Evolutionary conservation across 164 flowering plant species (phyloP), one percentile per base, ranked within the genome.

Genomic region (Warburgia ugandensis): DNA sequence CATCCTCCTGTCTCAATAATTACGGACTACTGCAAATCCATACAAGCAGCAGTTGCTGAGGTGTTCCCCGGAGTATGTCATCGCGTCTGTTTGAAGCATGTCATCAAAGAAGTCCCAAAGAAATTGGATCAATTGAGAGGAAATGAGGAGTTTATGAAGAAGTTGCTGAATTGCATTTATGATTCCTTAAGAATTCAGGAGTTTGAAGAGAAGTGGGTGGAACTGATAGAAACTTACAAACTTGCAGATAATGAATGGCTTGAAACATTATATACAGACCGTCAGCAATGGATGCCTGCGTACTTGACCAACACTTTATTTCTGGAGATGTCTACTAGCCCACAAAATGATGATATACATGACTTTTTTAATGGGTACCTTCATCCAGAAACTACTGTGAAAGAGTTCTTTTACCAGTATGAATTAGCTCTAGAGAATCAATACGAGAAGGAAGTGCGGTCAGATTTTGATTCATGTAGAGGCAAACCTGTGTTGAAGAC

Each of bases 1-100:
- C 9, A 27, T 13, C 21, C 26, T 12, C 56, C 56, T 5, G 40
- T 25, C 14, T 16, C 36, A 17, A 39, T 39, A 10, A 2, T 52
- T 14, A 52, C 46, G 6, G 56, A 52, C 33, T 35, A 39, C 4
- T 22, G 23, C 6, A 6, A 14, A 22, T 6, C 47, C n/a, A 52
- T 52, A n/a, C n/a, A 3, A 39, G 28, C 1, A 38, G 56, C 56
- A 26, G 11, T 52, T 16, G 6, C 20, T 2, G 1, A 11, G 32
- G 46, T 52, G 0, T 52, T 40, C 3, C n/a, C 56, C 5, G 14
- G 28, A 13, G 13, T 30, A 21, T 22, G n/a, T 25, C 55, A 51
- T 51, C 43, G 43, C 10, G 14, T 51, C n/a, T 52, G 45, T 19
- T 0, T 29, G n/a, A n/a, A 33, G 33, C 56, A 52, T 27, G 27